phyloP scores from a whole-genome alignment of 2,329 filamentous ascomycete genomes.

The Diaporthe sp. region DNA sequence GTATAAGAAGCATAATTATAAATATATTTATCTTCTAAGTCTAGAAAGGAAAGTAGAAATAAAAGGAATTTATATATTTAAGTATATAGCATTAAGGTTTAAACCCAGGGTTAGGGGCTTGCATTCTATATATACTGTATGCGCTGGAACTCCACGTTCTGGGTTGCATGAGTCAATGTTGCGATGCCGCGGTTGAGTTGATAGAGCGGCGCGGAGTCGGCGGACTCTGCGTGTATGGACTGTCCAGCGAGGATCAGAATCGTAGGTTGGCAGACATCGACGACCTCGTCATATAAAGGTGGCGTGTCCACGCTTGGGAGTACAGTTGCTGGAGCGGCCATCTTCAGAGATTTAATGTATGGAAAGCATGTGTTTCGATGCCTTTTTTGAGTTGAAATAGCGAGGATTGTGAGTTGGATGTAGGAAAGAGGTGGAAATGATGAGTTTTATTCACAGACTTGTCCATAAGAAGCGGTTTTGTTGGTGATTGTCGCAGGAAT shows the following conservation, averaged over 20 bases:
- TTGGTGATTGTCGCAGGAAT: background rate
- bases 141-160: slow-evolving; percentile 43
- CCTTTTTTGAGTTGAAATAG: background rate
- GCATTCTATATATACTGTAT: too few species aligned
- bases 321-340: background rate
- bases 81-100: too few species aligned
- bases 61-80: too few species aligned
- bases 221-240: slow-evolving; percentile 44
- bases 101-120: too few species aligned
- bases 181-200: slow-evolving; percentile 44
- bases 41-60: too few species aligned
- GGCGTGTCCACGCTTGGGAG: background rate
- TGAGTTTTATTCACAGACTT: background rate
- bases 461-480: background rate
- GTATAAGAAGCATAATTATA: too few species aligned
- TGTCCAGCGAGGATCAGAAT: slow-evolving; percentile 44
- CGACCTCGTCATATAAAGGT: background rate
- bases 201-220: slow-evolving; percentile 42
- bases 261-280: slow-evolving; percentile 39
- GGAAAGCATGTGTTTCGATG: background rate
- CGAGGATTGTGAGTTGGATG: background rate
- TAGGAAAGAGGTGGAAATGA: background rate
- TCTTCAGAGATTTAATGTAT: background rate
- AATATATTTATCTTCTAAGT: too few species aligned
- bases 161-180: slow-evolving; percentile 39